Evolutionary conservation across 208 protist genomes (phyloP).

Genomic region (Borovskyia barvae): DNA sequence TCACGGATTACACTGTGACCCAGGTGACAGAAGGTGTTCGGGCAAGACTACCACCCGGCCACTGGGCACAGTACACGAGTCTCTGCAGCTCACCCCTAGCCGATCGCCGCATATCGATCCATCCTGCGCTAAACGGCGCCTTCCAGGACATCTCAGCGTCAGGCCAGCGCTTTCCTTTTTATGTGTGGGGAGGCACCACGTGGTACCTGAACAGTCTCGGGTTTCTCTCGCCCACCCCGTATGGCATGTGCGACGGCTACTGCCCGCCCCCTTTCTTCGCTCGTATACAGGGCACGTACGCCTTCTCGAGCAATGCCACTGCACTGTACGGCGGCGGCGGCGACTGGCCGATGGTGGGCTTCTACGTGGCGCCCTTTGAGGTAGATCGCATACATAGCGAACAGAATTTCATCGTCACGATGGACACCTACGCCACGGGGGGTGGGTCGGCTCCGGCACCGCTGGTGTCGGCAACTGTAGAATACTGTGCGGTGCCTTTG

Average conservation of each 20-base stretch:
- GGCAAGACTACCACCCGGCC: background rate
- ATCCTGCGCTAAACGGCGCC: background rate
- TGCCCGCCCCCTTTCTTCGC: conserved; percentile 19
- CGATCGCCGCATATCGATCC: background rate
- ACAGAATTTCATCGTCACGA: background rate
- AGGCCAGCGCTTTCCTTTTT: conserved; percentile 24
- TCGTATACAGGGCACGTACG: conserved; percentile 15
- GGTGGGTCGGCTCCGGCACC: background rate
- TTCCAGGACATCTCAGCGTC: background rate
- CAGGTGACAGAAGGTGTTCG: background rate
- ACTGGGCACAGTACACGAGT: conserved; percentile 9
- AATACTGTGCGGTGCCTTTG: conserved; percentile 16
- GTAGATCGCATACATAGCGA: background rate
- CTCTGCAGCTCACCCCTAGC: background rate
- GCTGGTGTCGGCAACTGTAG: conserved; percentile 1
- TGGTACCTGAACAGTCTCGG: conserved; percentile 32
- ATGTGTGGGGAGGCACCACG: conserved; percentile 13
- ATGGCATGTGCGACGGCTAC: conserved; percentile 31
- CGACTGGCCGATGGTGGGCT: conserved; percentile 40
- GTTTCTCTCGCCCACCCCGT: conserved; percentile 32
- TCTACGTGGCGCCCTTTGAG: conserved; percentile 13
- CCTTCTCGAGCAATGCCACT: conserved; percentile 2
- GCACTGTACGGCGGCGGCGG: conserved; percentile 17
- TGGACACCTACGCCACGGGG: background rate
- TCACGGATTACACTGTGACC: conserved; percentile 4